Conservation (phyloP, 805 yeast genomes). For the Candida insectalens region DNA sequence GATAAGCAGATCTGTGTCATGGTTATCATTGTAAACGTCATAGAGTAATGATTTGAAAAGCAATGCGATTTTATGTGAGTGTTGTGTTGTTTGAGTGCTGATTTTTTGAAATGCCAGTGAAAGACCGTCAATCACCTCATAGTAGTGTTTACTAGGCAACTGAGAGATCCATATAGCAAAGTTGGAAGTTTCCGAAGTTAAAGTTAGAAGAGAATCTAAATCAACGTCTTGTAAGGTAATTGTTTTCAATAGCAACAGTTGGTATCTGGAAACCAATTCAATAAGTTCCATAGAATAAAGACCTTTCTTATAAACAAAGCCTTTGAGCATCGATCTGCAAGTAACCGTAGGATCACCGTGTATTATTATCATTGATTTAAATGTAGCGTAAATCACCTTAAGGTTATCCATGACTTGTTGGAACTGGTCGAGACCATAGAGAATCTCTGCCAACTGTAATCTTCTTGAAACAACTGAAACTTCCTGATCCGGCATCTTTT, state of each 20-base stretch:
- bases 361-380: no score
- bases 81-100: not conserved
- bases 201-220: no score
- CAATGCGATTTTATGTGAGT: not conserved
- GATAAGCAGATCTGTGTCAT: not conserved
- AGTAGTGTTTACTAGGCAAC: not conserved
- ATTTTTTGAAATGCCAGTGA: not conserved
- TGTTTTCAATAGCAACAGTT: no score
- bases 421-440: no score
- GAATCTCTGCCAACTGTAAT: no score
- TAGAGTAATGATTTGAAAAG: not conserved
- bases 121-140: not conserved
- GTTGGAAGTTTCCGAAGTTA: not conserved
- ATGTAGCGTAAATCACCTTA: no score
- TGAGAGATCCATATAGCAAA: not conserved
- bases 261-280: not conserved
- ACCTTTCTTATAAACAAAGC: not conserved
- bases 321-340: constrained; percentile 1
- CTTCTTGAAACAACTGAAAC: no score
- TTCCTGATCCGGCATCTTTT: no score
- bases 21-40: not conserved
- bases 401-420: no score
- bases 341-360: no score
- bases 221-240: no score
- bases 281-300: not conserved